Conservation (phyloP, 176 grass and related monocot species). For the Alloteropsis semialata region DNA sequence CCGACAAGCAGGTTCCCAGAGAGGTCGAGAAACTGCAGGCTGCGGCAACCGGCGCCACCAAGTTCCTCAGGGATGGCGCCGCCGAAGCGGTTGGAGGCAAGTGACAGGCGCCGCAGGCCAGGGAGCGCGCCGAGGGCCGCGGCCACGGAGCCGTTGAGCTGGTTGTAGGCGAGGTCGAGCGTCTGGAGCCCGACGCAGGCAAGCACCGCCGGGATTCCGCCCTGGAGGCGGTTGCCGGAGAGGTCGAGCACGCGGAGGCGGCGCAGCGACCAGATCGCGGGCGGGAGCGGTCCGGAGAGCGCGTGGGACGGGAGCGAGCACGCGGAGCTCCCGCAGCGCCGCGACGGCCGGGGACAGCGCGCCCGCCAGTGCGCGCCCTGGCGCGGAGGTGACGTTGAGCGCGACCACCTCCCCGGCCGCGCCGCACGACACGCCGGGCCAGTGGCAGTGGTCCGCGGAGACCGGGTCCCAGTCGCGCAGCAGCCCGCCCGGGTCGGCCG, state of each 20-base stretch:
- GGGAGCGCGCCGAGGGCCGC: conserved; percentile 36
- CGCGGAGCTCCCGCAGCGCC: conserved; percentile 45
- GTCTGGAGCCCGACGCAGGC: conserved; percentile 52
- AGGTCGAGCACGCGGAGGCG: conserved; percentile 57
- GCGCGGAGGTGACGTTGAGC: conserved; percentile 57
- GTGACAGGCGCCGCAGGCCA: conserved; percentile 52
- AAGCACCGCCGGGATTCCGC: conserved; percentile 66
- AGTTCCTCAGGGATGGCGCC: conserved; percentile 71
- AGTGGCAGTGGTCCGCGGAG: conserved; percentile 53
- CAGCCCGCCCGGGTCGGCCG: conserved; percentile 46
- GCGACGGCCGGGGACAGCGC: conserved; percentile 59
- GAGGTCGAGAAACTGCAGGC: conserved; percentile 64
- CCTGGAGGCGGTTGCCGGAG: conserved; percentile 60
- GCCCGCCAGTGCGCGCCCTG: conserved; percentile 47
- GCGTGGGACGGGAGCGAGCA: conserved; percentile 57
- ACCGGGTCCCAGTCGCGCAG: conserved; percentile 50
- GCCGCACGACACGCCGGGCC: conserved; percentile 71
- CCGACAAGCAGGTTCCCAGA: conserved; percentile 74
- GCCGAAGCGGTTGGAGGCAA: conserved; percentile 65
- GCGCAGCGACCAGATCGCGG: conserved; percentile 53
- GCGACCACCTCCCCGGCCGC: conserved; percentile 43
- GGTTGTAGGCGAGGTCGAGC: conserved; percentile 79
- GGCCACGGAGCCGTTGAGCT: conserved; percentile 72
- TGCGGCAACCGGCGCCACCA: conserved; percentile 49
- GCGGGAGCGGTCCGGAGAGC: conserved; percentile 48